A percentile compares a stretch with the other conserved stretches of the same genome.
phyloP scores from a whole-genome alignment of 129 eudicot species.

The Flaveria bidentis region DNA sequence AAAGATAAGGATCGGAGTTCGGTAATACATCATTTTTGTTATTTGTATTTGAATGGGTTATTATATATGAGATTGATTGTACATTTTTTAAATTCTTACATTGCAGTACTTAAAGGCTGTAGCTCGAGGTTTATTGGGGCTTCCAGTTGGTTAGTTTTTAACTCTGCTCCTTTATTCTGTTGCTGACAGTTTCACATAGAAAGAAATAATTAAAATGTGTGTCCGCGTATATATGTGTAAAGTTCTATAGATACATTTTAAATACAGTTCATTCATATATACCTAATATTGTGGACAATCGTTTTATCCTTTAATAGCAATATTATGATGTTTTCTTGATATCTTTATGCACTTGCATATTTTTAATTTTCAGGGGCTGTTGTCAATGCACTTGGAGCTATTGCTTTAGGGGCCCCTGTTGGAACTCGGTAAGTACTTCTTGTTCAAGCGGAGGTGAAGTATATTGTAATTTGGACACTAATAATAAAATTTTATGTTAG shows the following conservation, averaged over 20 bases:
- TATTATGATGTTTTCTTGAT: slow-evolving; percentile 21
- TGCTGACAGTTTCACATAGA: slow-evolving; percentile 2
- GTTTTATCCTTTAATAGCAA: neutral
- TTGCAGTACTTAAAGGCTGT: slow-evolving; percentile 81
- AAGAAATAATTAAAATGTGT: neutral
- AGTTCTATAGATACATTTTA: neutral
- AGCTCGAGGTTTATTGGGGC: slow-evolving; percentile 66
- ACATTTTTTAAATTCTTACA: slow-evolving; percentile 6
- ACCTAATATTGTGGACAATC: neutral
- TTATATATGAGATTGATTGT: neutral
- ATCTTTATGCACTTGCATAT: neutral
- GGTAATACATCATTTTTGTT: slow-evolving; percentile 41
- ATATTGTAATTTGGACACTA: slow-evolving; percentile 5
- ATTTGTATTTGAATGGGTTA: neutral
- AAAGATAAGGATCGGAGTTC: slow-evolving; percentile 49
- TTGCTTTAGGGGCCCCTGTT: slow-evolving; percentile 52
- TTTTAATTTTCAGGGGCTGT: slow-evolving; percentile 65
- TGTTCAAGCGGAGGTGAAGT: slow-evolving; percentile 8
- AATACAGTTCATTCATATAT: neutral
- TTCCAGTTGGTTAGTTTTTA: slow-evolving; percentile 67
- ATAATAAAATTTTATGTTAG: slow-evolving; percentile 4
- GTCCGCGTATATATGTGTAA: neutral
- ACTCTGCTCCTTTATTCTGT: neutral
- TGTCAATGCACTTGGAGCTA: slow-evolving; percentile 87
- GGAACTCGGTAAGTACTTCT: slow-evolving; percentile 48